A percentile compares a stretch with the other conserved stretches of the same genome.
Evolutionary conservation across 1,139 yeast genomes (phyloP).

Genomic region (Debaryomyces udenii): DNA sequence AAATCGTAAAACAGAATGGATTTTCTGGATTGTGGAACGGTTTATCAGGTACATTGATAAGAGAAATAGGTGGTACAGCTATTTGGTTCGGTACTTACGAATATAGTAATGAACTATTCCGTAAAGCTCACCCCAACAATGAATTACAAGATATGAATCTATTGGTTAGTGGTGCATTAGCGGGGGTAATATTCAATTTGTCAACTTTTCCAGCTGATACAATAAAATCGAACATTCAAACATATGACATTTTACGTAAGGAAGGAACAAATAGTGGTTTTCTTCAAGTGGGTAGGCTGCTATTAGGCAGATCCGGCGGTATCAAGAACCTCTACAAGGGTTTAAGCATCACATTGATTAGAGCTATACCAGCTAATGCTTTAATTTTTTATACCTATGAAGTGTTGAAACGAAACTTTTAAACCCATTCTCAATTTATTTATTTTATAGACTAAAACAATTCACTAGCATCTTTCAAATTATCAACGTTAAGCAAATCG

Average conservation of each 20-base stretch:
- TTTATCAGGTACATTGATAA: slow-evolving; percentile 75
- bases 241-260: slow-evolving; percentile 40
- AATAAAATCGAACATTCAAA: slow-evolving; percentile 84
- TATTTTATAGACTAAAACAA: slow-evolving; percentile 18
- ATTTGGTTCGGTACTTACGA: slow-evolving; percentile 95
- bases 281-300: slow-evolving; percentile 33
- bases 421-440: slow-evolving; percentile 6
- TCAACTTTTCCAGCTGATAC: slow-evolving; percentile 90
- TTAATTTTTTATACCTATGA: slow-evolving; percentile 82
- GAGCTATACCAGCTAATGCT: slow-evolving; percentile 92
- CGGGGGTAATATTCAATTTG: slow-evolving; percentile 81
- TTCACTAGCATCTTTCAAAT: slow-evolving; percentile 30
- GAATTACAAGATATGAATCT: slow-evolving; percentile 51
- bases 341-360: slow-evolving; percentile 73
- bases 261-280: slow-evolving; percentile 26
- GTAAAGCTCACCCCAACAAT: slow-evolving; percentile 32
- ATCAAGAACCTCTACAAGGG: slow-evolving; percentile 78
- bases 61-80: slow-evolving; percentile 90
- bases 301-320: slow-evolving; percentile 51
- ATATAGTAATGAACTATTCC: slow-evolving; percentile 35
- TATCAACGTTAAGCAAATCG: slow-evolving; percentile 46
- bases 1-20: slow-evolving; percentile 56
- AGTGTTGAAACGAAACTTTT: slow-evolving; percentile 50
- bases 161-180: slow-evolving; percentile 78
- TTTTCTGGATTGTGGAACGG: slow-evolving; percentile 73